Percentiles rank a stretch among this genome's conserved stretches.
Conservation (phyloP, 106 monocot species). For the Xerophyta viscosa region DNA sequence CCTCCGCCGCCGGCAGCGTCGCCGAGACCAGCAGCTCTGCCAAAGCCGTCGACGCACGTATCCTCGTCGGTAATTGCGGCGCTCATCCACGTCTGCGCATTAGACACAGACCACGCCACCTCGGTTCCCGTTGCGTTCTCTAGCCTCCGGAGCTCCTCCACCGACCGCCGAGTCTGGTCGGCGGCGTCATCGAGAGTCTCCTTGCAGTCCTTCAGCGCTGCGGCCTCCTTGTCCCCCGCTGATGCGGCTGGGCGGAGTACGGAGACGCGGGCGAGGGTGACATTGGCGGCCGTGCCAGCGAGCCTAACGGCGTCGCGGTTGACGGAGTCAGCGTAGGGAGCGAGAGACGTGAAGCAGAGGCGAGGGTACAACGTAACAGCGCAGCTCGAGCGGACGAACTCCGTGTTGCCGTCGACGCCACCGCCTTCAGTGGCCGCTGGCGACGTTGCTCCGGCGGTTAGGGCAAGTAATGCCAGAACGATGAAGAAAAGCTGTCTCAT, state of each 20-base stretch:
- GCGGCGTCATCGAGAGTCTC: slow-evolving; percentile 28
- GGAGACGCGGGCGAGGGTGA: slow-evolving; percentile 13
- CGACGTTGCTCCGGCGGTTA: neutral
- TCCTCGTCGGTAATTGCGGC: slow-evolving; percentile 11
- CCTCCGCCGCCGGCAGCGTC: neutral
- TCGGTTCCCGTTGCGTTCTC: neutral
- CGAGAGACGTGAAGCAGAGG: slow-evolving; percentile 45
- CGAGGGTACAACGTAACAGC: slow-evolving; percentile 36
- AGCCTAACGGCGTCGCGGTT: slow-evolving; percentile 10
- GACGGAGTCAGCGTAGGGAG: slow-evolving; percentile 12
- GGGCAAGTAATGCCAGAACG: neutral
- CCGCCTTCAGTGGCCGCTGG: neutral
- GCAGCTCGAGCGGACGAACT: slow-evolving; percentile 42
- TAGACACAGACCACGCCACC: neutral
- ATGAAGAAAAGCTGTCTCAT: no score
- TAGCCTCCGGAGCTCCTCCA: slow-evolving; percentile 8
- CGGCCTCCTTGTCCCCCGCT: neutral
- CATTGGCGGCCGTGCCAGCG: slow-evolving; percentile 19
- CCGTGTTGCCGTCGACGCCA: neutral
- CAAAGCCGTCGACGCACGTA: slow-evolving; percentile 14
- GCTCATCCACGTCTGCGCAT: slow-evolving; percentile 15
- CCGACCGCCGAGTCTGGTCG: slow-evolving; percentile 24
- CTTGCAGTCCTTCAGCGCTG: slow-evolving; percentile 49
- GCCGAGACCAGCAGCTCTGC: no score
- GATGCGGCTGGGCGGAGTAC: neutral